Evolutionary conservation across 139 green algal species (phyloP).

Genomic region (Auxenochlorella pyrenoidosa): DNA sequence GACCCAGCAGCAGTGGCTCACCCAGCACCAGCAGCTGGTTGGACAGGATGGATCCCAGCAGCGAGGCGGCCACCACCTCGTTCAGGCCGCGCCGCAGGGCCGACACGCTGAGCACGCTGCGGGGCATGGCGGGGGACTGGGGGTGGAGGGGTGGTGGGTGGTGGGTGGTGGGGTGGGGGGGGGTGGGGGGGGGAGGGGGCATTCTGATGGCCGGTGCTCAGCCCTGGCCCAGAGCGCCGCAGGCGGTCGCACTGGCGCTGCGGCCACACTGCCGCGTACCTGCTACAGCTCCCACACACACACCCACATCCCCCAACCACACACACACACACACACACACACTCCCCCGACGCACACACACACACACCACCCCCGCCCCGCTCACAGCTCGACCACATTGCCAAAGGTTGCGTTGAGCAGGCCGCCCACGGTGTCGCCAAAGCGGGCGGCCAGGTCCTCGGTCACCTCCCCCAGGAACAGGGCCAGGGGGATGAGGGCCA

Average conservation of each 20-base stretch:
- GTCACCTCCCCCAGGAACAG: constrained; percentile 92
- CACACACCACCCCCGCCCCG: background rate
- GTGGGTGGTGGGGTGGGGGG: background rate
- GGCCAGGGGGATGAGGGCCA: constrained; percentile 83
- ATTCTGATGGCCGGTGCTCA: no score
- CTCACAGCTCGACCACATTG: constrained; percentile 91
- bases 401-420: constrained; percentile 94
- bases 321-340: background rate
- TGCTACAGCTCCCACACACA: no score
- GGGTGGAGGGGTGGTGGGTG: background rate
- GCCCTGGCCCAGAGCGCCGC: no score
- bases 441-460: constrained; percentile 86
- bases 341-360: no score
- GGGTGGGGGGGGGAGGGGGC: background rate
- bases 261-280: no score
- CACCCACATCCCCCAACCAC: background rate
- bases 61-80: constrained; percentile 79
- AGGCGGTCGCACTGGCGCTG: no score
- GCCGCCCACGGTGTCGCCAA: constrained; percentile 76
- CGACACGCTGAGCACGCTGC: constrained; percentile 82
- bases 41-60: constrained; percentile 90
- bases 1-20: no score
- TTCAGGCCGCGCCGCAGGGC: constrained; percentile 80
- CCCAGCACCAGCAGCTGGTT: constrained; percentile 93
- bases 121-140: background rate